Base-by-base conservation (phyloP, 805 yeast species). In the Zygotorulaspora chibaensis region DNA sequence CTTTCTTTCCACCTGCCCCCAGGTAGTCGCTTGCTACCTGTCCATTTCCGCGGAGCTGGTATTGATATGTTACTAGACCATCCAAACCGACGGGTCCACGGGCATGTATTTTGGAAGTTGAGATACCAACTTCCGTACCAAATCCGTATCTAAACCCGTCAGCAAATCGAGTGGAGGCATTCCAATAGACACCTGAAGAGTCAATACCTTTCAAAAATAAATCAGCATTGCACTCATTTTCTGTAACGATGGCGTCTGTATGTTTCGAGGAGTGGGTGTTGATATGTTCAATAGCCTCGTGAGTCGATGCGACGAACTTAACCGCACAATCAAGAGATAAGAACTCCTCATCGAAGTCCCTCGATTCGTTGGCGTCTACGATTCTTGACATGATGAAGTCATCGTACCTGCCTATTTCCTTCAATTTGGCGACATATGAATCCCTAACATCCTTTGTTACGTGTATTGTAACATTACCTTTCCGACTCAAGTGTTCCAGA, bases 21-120 rank as follows among this genome's bases (percentile, higher is more conserved):
- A 81, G 72, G 62, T 93, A 95, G 59, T 88, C 96, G 40, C 88
- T 83, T 1, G 86, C 98, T 46, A 91, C 74, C 64, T 93, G 99
- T 3, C 99, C 99, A 55, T 80, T 73, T 35, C 99, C 99, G 67
- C 85, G 78, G 51, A 93, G 70, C 63, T 88, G 93, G 65, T 93
- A 93, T 68, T 93, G 98, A 67, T 93, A 93, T 57, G 95, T 87
- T 63, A 91, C 95, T 54, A 93, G 74, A 1, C 99, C 99, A 63
- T 93, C 99, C 27, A 93, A 74, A 2, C 99, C 99, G 28, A 93
- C 98, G 12, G 99, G 99, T 2, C 99, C 99, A 59, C 99, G 78
- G 8, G 99, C 96, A 64, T 93, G 99, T 51, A 93, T 88, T 66
- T 93, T 93, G 63, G 91, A 90, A 37, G 99, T 93, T 40, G 96